phyloP scores from a whole-genome alignment of 768 basidiomycete genomes.

The Panus rudis region DNA sequence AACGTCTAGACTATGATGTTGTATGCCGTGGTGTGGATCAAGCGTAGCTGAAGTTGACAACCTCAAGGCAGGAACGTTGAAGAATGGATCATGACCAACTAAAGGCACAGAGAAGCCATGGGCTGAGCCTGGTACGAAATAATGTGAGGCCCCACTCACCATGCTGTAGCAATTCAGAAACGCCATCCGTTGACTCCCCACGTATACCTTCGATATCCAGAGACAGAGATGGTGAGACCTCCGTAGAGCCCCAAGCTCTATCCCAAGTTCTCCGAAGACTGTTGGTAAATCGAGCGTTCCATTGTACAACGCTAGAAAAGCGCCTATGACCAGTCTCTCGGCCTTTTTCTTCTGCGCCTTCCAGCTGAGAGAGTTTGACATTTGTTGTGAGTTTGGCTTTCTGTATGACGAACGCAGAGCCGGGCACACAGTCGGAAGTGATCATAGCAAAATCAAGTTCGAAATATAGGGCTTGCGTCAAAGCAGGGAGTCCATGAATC shows the following conservation, averaged over 20 bases:
- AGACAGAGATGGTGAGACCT: slow-evolving; percentile 46
- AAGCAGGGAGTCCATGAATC: slow-evolving; percentile 60
- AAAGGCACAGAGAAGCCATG: not conserved
- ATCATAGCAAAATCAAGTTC: slow-evolving; percentile 53
- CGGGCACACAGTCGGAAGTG: slow-evolving; percentile 44
- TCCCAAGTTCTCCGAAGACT: slow-evolving; percentile 63
- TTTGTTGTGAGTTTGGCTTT: slow-evolving; percentile 46
- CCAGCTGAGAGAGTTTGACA: slow-evolving; percentile 48
- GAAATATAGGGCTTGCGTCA: slow-evolving; percentile 61
- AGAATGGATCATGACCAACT: slow-evolving; percentile 22
- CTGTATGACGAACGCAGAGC: slow-evolving; percentile 42
- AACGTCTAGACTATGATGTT: slow-evolving; percentile 45
- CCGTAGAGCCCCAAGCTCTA: slow-evolving; percentile 58
- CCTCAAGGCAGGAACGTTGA: slow-evolving; percentile 41
- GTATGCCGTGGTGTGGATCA: slow-evolving; percentile 51
- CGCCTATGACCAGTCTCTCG: slow-evolving; percentile 11
- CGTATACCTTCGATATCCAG: slow-evolving; percentile 44
- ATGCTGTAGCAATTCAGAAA: too few species aligned
- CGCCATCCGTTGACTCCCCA: too few species aligned
- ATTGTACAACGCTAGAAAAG: slow-evolving; percentile 49
- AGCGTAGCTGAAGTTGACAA: slow-evolving; percentile 46
- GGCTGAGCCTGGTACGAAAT: too few species aligned
- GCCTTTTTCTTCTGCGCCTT: slow-evolving; percentile 24
- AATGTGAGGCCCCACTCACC: too few species aligned
- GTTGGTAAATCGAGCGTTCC: slow-evolving; percentile 52